phyloP scores from a whole-genome alignment of 2,329 filamentous ascomycete genomes.

The Phaeosphaeriaceae sp. region DNA sequence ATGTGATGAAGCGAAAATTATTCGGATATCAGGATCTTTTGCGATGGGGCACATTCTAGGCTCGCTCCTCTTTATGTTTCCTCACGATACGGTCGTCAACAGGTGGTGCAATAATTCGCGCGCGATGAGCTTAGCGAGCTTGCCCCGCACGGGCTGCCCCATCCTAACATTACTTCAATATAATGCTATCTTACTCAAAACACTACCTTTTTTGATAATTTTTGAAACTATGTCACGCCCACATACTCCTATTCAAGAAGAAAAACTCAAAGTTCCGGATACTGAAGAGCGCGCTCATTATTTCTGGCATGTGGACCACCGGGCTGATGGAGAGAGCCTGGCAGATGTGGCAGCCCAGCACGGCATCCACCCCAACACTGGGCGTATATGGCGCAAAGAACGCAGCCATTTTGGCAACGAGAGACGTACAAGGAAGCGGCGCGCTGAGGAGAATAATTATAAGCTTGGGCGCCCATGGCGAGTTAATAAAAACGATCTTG shows the following conservation, averaged over 20 bases:
- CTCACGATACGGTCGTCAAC: no score
- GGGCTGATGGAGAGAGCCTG: not conserved
- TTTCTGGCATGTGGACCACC: not conserved
- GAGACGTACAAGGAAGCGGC: not conserved
- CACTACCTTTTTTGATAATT: no score
- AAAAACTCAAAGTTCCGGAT: not conserved
- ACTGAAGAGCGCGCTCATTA: constrained; percentile 1
- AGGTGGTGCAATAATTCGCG: no score
- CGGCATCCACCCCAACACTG: not conserved
- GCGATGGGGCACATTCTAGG: no score
- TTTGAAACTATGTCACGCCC: no score
- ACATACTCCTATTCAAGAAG: not conserved
- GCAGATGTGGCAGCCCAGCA: not conserved
- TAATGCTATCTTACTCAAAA: no score
- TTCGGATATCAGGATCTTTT: no score
- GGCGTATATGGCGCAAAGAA: not conserved
- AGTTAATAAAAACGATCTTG: not conserved
- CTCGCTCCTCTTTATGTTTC: no score
- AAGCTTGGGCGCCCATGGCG: constrained; percentile 1
- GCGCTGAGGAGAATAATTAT: not conserved
- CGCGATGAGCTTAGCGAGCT: no score
- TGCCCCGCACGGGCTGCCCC: no score
- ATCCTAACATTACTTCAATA: no score
- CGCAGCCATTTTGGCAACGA: not conserved
- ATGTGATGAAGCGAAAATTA: no score